phyloP scores from a whole-genome alignment of 2,329 filamentous ascomycete genomes.

The Fusarium drepaniforme region DNA sequence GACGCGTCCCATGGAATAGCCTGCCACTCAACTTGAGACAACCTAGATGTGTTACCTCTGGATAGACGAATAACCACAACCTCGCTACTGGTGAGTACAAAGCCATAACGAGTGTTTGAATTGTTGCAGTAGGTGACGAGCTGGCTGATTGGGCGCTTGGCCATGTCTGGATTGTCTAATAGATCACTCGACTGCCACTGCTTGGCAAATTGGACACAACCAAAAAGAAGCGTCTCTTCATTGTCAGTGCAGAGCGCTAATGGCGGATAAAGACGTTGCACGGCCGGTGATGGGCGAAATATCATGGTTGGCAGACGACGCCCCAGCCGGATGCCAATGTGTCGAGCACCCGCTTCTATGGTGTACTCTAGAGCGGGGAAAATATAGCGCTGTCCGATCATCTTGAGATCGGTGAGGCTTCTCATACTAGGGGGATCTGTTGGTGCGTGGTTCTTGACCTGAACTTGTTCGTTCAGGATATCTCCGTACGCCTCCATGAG shows the following conservation, averaged over 20 bases:
- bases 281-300: not conserved
- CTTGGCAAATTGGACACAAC: not conserved
- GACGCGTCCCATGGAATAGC: not conserved
- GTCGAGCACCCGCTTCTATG: not conserved
- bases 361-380: not conserved
- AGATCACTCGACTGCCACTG: not conserved
- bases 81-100: not conserved
- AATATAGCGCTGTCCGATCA: not conserved
- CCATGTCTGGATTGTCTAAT: not conserved
- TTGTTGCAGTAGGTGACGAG: not conserved
- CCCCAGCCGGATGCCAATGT: not conserved
- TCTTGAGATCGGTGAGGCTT: not conserved
- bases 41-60: too few species aligned
- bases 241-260: too few species aligned
- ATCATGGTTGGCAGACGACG: not conserved
- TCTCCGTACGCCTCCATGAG: not conserved
- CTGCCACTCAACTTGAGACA: not conserved
- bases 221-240: too few species aligned
- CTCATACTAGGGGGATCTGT: not conserved
- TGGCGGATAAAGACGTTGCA: too few species aligned
- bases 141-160: not conserved
- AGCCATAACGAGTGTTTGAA: not conserved
- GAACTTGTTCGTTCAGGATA: not conserved
- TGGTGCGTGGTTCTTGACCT: not conserved
- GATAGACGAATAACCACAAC: not conserved